These are phyloP conservation scores for Phytopythium ostracodes DNA, from an alignment of 352 stramenopile genomes.

Conservation along the genomic window DNA sequence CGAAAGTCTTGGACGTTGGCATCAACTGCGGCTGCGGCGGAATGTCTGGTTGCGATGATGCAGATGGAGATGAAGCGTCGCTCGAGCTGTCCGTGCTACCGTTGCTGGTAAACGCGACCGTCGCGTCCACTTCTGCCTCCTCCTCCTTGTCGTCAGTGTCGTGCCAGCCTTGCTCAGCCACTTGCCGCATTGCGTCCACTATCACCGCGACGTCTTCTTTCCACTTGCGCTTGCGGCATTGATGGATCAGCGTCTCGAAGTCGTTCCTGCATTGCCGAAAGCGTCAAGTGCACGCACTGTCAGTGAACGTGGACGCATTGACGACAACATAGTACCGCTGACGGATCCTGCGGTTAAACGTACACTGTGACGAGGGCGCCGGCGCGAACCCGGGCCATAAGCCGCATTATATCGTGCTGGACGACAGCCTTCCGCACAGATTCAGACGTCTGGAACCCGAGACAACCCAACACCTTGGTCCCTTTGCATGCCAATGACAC, in stretches of 20 bases:
- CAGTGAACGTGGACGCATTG: neutral
- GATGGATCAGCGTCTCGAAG: slow-evolving; percentile 79
- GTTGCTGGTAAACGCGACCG: neutral
- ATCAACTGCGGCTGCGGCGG: slow-evolving; percentile 48
- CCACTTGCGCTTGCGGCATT: slow-evolving; percentile 82
- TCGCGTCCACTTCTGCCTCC: neutral
- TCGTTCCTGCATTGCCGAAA: slow-evolving; percentile 42
- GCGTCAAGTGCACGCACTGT: slow-evolving; percentile 5
- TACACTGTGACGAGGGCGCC: slow-evolving; percentile 58
- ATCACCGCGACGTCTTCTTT: slow-evolving; percentile 64
- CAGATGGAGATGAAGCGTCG: neutral
- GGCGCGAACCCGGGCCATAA: slow-evolving; percentile 44
- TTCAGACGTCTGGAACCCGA: slow-evolving; percentile 60
- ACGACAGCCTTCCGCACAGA: slow-evolving; percentile 64
- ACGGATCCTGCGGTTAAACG: slow-evolving; percentile 4
- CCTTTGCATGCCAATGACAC: neutral
- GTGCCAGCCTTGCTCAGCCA: slow-evolving; percentile 46
- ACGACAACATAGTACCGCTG: neutral
- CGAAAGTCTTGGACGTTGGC: slow-evolving; percentile 61
- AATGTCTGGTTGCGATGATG: slow-evolving; percentile 6
- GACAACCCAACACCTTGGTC: slow-evolving; percentile 44
- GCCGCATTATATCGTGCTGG: slow-evolving; percentile 60
- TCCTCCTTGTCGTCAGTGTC: slow-evolving; percentile 5
- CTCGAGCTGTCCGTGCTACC: neutral
- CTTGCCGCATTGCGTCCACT: slow-evolving; percentile 44